phyloP scores from a whole-genome alignment of 768 basidiomycete genomes.

The Tulasnella sp. region DNA sequence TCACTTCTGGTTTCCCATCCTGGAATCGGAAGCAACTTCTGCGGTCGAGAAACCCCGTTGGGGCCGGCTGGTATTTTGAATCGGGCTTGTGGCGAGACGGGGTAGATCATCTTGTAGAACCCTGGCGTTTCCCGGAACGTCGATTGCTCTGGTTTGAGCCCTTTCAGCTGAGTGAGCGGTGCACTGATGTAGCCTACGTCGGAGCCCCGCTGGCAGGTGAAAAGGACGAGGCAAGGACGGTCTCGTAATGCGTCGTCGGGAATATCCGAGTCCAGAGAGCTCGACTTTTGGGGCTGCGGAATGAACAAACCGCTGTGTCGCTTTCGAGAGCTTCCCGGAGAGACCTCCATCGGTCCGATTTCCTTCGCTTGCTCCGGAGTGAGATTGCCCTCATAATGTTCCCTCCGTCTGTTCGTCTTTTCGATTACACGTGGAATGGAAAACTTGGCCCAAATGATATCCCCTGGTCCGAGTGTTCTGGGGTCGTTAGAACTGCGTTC shows the following conservation, averaged over 20 bases:
- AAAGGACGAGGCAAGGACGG: neutral
- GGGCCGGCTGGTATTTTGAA: neutral
- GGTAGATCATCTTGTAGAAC: neutral
- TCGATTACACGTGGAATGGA: neutral
- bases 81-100: neutral
- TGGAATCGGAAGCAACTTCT: neutral
- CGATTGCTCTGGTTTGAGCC: neutral
- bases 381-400: neutral
- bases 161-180: neutral
- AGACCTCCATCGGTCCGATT: too few relatives aligned
- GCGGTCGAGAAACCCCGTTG: neutral
- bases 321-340: too few relatives aligned
- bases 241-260: neutral
- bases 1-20: neutral
- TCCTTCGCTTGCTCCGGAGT: neutral
- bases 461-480: neutral
- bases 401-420: neutral
- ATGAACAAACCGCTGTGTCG: too few relatives aligned
- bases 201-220: neutral
- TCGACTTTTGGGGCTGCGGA: neutral
- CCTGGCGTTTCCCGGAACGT: neutral
- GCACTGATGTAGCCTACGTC: neutral
- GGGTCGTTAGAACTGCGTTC: neutral
- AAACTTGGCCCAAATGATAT: neutral
- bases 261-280: neutral